Percentiles rank a stretch among this genome's conserved stretches.
These are phyloP conservation scores for Ananas comosus DNA, from an alignment of 176 grass and related monocot genomes.

Conservation along the genomic window DNA sequence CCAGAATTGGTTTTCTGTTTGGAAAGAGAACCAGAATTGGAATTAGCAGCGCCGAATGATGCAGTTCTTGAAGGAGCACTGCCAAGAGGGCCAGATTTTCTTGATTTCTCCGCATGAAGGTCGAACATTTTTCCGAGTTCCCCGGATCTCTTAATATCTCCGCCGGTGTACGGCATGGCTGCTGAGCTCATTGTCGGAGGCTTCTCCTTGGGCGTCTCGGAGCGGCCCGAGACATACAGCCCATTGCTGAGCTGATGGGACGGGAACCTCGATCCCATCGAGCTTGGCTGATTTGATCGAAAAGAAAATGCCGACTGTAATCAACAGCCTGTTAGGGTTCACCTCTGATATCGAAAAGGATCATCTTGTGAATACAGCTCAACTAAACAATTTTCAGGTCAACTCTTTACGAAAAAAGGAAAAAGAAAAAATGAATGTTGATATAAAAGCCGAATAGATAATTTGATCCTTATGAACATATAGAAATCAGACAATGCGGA, in stretches of 20 bases:
- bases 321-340: background rate
- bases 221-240: constrained; percentile 85
- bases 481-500: background rate
- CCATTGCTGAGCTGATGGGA: constrained; percentile 93
- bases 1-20: constrained; percentile 91
- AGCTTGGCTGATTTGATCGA: background rate
- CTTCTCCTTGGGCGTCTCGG: constrained; percentile 80
- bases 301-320: background rate
- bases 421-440: background rate
- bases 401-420: background rate
- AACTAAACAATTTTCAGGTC: background rate
- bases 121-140: constrained; percentile 31
- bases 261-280: constrained; percentile 78
- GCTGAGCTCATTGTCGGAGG: constrained; percentile 47
- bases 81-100: constrained; percentile 69
- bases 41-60: constrained; percentile 44
- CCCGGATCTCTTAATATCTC: constrained; percentile 77
- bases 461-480: background rate
- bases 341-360: background rate
- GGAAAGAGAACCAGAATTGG: constrained; percentile 58
- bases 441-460: background rate
- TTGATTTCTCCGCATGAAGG: constrained; percentile 28
- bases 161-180: constrained; percentile 86
- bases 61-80: constrained; percentile 50
- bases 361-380: background rate